These are phyloP conservation scores for Asclepias syriaca DNA, from an alignment of 257 asterid genomes.

Conservation along the genomic window DNA sequence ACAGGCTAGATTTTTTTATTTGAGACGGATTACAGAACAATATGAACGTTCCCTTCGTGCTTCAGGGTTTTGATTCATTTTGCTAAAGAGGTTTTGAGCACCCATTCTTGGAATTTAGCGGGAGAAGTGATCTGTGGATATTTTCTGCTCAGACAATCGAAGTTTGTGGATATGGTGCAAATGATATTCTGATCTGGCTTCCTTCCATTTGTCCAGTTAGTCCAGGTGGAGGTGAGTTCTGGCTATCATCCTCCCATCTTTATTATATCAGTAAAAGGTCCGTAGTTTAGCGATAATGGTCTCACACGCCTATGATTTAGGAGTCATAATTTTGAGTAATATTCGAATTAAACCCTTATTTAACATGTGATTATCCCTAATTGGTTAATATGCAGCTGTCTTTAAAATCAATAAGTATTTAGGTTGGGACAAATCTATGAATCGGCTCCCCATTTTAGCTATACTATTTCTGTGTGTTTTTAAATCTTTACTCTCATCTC, in stretches of 20 bases:
- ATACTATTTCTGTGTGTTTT: too few relatives aligned
- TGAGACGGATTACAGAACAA: neutral
- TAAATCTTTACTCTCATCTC: neutral
- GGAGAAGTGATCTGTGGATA: constrained; percentile 39
- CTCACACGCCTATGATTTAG: too few relatives aligned
- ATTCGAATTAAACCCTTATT: too few relatives aligned
- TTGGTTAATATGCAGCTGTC: too few relatives aligned
- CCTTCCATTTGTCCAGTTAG: constrained; percentile 4
- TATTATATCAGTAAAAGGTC: neutral
- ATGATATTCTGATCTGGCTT: constrained; percentile 12
- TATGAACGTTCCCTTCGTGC: neutral
- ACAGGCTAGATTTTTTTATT: neutral
- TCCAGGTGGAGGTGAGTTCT: neutral
- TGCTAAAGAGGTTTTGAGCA: constrained; percentile 5
- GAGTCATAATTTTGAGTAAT: too few relatives aligned
- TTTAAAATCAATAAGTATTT: too few relatives aligned
- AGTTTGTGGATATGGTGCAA: constrained; percentile 53
- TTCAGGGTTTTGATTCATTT: constrained; percentile 6
- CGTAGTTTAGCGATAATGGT: too few relatives aligned
- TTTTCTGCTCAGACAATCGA: constrained; percentile 46
- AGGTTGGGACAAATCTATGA: too few relatives aligned
- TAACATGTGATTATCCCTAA: too few relatives aligned
- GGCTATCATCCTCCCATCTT: neutral
- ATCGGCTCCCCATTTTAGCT: too few relatives aligned
- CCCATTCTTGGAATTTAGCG: constrained; percentile 18